These are phyloP conservation scores for Capsella bursapastoris DNA, from an alignment of 345 rosid species.

Conservation along the genomic window DNA sequence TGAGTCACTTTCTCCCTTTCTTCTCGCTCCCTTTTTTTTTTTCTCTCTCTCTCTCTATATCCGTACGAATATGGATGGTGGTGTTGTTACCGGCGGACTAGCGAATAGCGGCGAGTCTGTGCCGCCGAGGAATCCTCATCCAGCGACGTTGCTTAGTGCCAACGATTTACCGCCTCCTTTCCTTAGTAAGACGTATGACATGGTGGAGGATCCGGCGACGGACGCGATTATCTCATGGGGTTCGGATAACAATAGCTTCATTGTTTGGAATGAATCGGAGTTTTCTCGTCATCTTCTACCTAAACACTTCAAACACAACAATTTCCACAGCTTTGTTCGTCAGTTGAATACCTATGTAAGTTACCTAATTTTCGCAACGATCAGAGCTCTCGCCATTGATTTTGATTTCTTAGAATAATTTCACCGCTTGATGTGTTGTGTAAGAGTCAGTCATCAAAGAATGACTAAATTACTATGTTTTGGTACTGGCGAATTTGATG, in stretches of 20 bases:
- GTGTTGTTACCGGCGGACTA: constrained; percentile 24
- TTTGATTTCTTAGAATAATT: background rate
- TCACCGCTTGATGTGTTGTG: background rate
- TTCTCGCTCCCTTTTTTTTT: background rate
- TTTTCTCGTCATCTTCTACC: constrained; percentile 81
- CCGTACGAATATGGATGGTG: constrained; percentile 26
- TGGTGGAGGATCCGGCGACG: constrained; percentile 86
- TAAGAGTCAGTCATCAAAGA: background rate
- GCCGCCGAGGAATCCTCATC: constrained; percentile 44
- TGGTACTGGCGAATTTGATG: constrained; percentile 10
- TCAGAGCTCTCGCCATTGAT: background rate
- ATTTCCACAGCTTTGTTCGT: constrained; percentile 91
- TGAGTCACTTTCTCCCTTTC: background rate
- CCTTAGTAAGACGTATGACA: constrained; percentile 88
- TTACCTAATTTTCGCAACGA: constrained; percentile 1
- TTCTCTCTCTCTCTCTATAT: background rate
- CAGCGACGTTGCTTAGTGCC: constrained; percentile 52
- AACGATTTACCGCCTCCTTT: constrained; percentile 78
- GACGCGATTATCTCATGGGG: constrained; percentile 88
- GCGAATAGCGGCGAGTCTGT: constrained; percentile 36
- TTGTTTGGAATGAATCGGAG: constrained; percentile 91
- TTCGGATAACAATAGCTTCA: constrained; percentile 73
- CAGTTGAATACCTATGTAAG: constrained; percentile 87
- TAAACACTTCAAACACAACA: constrained; percentile 87
- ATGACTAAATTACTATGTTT: background rate